These are phyloP conservation scores for Pyrenophora tritici-repentis DNA, from an alignment of 2,329 filamentous ascomycete species.

Conservation along the genomic window DNA sequence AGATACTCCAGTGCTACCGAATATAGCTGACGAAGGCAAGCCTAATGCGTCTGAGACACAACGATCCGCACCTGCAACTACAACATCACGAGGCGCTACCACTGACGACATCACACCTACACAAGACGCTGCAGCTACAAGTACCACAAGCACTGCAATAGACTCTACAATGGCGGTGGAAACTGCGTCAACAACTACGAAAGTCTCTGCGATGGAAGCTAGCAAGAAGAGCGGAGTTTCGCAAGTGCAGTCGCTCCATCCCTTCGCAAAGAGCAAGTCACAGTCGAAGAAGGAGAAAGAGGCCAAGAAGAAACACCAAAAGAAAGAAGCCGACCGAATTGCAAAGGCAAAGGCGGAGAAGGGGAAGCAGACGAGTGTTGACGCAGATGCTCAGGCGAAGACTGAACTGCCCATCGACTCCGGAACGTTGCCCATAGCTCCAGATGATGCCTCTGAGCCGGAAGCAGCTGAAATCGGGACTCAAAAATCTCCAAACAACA, in stretches of 20 bases:
- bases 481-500: background rate
- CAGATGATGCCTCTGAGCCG: background rate
- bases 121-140: background rate
- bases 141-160: background rate
- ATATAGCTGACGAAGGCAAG: background rate
- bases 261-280: conserved; percentile 34
- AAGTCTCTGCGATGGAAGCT: background rate
- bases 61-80: background rate
- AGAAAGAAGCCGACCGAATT: conserved; percentile 24
- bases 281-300: conserved; percentile 42
- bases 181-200: background rate
- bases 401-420: background rate
- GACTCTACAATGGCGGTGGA: background rate
- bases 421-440: background rate
- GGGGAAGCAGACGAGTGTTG: conserved; percentile 5
- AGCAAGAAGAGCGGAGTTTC: conserved; percentile 31
- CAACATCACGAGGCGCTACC: background rate
- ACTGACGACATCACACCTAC: too few relatives aligned
- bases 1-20: background rate
- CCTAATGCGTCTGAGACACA: background rate
- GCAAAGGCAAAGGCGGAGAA: conserved; percentile 15
- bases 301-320: conserved; percentile 45
- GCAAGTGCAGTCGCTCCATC: conserved; percentile 37
- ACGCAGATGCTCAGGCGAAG: background rate
- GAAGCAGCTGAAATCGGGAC: background rate